Evolutionary conservation across 345 rosid species (phyloP), one percentile per base, ranked within the genome.

Genomic region (Brassica cretica): DNA sequence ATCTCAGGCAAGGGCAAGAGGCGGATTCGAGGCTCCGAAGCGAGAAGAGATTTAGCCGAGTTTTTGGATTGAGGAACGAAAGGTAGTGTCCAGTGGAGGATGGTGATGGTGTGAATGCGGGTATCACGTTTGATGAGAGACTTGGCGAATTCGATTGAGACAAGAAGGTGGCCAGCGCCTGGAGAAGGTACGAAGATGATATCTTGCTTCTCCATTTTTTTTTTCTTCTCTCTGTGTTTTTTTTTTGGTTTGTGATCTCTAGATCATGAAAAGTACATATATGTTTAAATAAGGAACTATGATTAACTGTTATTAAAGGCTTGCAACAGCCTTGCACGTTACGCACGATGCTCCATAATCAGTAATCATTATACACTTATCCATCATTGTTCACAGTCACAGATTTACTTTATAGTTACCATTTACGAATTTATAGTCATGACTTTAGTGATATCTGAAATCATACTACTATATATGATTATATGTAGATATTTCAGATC

Each of bases 61-160:
- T 67, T 59, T 18, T 67, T 27, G 0, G 83, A 18, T 11, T 81
- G 74, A 37, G 83, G 80, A 66, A 80, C 33, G 3, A 76, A 53
- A 66, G 80, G 70, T 18, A 61, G 1, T 35, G 72, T 4, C 80
- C 80, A 76, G 2, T 81, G 74, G 66, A 81, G 73, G 66, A 81
- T 60, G 25, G 77, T 72, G 73, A 81, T 81, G 5, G 66, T 72
- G 78, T 39, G 74, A 70, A 89, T 41, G 39, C 78, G 78, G 41
- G 72, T 62, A 64, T 89, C 82, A 0, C 25, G 81, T 49, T 72
- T 44, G 44, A 89, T 58, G 14, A 91, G 76, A 53, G 78, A 70
- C 39, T 81, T 85, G 0, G 89, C 87, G 44, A 88, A 81, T 63
- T 88, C 94, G 5, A 85, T 60, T 53, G 85, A 33, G 3, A 89